Evolutionary conservation across 306 rosid genomes (phyloP), one percentile per base, ranked within the genome.

Genomic region (Citrullus amarus): DNA sequence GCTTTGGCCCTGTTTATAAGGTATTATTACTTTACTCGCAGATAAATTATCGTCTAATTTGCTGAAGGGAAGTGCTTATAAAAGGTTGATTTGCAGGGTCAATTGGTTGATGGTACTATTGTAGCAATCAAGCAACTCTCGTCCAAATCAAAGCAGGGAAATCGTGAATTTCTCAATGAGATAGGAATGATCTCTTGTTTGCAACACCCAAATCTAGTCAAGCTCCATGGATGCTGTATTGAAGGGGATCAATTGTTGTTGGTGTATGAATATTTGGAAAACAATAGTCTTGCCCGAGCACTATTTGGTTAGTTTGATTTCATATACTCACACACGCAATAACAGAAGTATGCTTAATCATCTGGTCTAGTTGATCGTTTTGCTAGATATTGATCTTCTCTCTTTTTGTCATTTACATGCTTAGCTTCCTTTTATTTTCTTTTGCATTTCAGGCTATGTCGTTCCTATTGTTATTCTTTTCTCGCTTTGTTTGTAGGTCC

Each of bases 121-220:
- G 81, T 92, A 81, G 97, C 97, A 2, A 91, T 90, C 32, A 89
- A 92, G 87, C 92, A 92, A 81, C 88, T 92, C 32, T 90, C 96
- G 0, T 85, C 97, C 54, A 80, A 76, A 78, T 90, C 96, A 70
- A 81, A 83, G 82, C 97, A 87, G 81, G 97, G 97, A 68, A 87
- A 90, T 80, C 91, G 93, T 6, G 96, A 90, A 82, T 92, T 88
- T 82, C 79, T 90, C 32, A 92, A 90, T 77, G 92, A 92, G 88
- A 86, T 92, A 60, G 97, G 92, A 80, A 38, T 87, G 83, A 87
- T 90, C 81, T 87, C 97, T 77, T 85, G 89, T 80, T 72, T 86
- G 79, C 92, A 90, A 69, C 97, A 92, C 68, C 97, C 91, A 22
- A 92, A 92, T 87, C 91, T 90, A 56, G 97, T 92, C 71, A 88